Base-by-base conservation (phyloP, 148 eudicot genomes). In the Pouteria glomerata region DNA sequence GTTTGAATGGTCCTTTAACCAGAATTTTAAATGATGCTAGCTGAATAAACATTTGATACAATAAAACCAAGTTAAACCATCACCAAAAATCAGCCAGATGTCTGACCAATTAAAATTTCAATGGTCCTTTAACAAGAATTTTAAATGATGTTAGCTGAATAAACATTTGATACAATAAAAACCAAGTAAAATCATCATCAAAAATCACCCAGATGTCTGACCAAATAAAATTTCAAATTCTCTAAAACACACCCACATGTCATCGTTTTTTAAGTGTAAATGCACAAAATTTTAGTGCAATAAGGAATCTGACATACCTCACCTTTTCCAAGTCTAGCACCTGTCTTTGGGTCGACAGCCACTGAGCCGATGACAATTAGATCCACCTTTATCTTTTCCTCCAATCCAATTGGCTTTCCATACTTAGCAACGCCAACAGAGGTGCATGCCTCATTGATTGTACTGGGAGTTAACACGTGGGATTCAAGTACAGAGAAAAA, bases 251-350 rank as follows among this genome's bases (percentile, higher is more conserved):
- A 30, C 48, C 51, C 18, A 27, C 23, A 39, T 55, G 53, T 23
- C 53, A 6, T 1, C 45, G 23, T 30, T 1, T 37, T 57, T 57
- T 16, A 55, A n/a, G 27, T 57, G 53, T 70, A 44, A 41, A 30
- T 6, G 30, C 6, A 33, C 56, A 52, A 31, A 23, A 61, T 14
- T 27, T 6, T 30, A 24, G 30, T 50, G 23, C 41, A 70, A 69
- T 13, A 18, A 23, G 3, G 1, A 31, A 41, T 61, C 47, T 21
- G 50, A 31, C 21, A 62, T 89, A 93, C 98, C 98, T 93, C 98
- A 74, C 97, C 98, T 92, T 93, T 93, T 78, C 98, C 98, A 67
- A 93, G 89, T 61, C 98, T 84, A 63, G 98, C 98, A 72, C 98
- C 98, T 0, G 97, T 93, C 50, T 79, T 87, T 27, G 98, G 92